Evolutionary conservation across 345 rosid genomes (phyloP).

Genomic region (Erucastrum elatum): DNA sequence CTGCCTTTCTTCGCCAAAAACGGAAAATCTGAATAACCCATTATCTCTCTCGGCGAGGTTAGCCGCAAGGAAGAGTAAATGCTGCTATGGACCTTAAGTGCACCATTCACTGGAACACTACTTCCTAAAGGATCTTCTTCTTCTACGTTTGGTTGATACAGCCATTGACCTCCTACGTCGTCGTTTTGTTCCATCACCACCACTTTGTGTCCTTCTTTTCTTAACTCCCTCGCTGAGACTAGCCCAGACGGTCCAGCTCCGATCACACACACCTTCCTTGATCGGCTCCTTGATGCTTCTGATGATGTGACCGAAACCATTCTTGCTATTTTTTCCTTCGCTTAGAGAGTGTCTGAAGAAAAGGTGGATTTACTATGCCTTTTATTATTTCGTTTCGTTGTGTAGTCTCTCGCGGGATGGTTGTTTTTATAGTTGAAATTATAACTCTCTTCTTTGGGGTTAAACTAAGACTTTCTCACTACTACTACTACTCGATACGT

Average conservation of each 20-base stretch:
- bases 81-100: slow-evolving; percentile 74
- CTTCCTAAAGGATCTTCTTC: slow-evolving; percentile 59
- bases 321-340: neutral
- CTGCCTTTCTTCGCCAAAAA: slow-evolving; percentile 71
- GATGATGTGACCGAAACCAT: slow-evolving; percentile 31
- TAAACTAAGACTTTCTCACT: slow-evolving; percentile 30
- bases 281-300: slow-evolving; percentile 18
- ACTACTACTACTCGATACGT: slow-evolving; percentile 39
- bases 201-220: slow-evolving; percentile 75
- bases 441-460: neutral
- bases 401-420: slow-evolving; percentile 15
- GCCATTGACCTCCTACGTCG: slow-evolving; percentile 93
- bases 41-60: slow-evolving; percentile 78
- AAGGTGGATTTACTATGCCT: neutral
- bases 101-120: slow-evolving; percentile 25
- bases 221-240: slow-evolving; percentile 81
- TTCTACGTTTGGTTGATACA: slow-evolving; percentile 61
- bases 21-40: slow-evolving; percentile 90
- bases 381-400: neutral
- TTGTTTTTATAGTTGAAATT: slow-evolving; percentile 28
- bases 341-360: slow-evolving; percentile 15
- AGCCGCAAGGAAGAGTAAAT: slow-evolving; percentile 76
- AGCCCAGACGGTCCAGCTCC: slow-evolving; percentile 96
- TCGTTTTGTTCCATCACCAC: slow-evolving; percentile 82
- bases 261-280: slow-evolving; percentile 82